These are phyloP conservation scores for Nothophaeocryptopus gaeumannii DNA, from an alignment of 2,329 filamentous ascomycete genomes.

Conservation along the genomic window DNA sequence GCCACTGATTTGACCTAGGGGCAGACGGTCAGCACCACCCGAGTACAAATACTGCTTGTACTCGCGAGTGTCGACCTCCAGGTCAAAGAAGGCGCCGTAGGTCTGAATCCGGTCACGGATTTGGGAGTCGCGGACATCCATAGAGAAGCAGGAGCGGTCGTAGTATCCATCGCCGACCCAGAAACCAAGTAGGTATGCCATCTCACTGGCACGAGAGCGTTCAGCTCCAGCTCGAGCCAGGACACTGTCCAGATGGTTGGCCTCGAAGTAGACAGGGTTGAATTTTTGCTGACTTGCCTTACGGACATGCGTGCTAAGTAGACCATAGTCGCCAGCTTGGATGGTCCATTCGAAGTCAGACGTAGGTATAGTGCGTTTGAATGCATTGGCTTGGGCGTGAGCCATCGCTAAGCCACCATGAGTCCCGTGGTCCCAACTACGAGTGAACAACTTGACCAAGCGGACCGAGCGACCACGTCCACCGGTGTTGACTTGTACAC, in stretches of 20 bases:
- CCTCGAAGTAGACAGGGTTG: not conserved
- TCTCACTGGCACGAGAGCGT: not conserved
- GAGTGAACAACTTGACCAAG: too few relatives aligned
- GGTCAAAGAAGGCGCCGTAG: not conserved
- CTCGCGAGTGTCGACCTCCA: not conserved
- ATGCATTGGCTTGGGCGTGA: not conserved
- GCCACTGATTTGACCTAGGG: not conserved
- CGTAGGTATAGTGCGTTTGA: not conserved
- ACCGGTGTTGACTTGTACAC: too few relatives aligned
- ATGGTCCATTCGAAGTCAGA: not conserved
- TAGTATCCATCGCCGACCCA: conserved; percentile 1
- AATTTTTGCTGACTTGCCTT: conserved; percentile 1
- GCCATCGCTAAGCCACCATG: not conserved
- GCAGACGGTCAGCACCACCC: not conserved
- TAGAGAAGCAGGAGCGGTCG: not conserved
- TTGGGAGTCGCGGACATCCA: not conserved
- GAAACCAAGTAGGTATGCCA: conserved; percentile 1
- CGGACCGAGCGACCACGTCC: too few relatives aligned
- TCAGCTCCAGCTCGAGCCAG: not conserved
- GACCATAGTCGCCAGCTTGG: not conserved
- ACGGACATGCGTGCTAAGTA: not conserved
- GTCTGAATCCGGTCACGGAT: not conserved
- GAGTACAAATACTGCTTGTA: not conserved
- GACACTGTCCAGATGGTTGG: not conserved
- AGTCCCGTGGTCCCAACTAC: too few relatives aligned